These are phyloP conservation scores for Aureobasidium sp. DNA, from an alignment of 2,329 filamentous ascomycete species.

Conservation along the genomic window DNA sequence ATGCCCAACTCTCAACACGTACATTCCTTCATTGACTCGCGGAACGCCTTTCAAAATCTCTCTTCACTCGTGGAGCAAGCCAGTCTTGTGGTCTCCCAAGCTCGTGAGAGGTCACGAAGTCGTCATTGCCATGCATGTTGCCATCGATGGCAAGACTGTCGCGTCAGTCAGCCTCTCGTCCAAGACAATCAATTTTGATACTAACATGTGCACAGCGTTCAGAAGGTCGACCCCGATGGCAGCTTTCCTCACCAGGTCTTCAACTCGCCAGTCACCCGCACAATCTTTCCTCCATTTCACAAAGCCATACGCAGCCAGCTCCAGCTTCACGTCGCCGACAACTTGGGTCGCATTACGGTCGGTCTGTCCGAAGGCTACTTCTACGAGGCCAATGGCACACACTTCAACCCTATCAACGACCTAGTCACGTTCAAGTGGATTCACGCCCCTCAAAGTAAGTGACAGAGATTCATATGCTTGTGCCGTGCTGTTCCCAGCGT, in stretches of 20 bases:
- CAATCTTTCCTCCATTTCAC: constrained; percentile 79
- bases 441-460: constrained; percentile 81
- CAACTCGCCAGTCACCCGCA: neutral
- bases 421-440: constrained; percentile 85
- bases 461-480: too few species aligned
- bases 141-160: constrained; percentile 71
- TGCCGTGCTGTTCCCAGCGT: too few species aligned
- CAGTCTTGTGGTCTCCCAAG: constrained; percentile 64
- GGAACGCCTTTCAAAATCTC: constrained; percentile 75
- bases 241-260: neutral
- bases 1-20: constrained; percentile 74
- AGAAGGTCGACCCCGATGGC: constrained; percentile 1
- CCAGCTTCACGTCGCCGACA: constrained; percentile 77
- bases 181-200: too few species aligned
- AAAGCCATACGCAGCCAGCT: constrained; percentile 72
- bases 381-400: constrained; percentile 20
- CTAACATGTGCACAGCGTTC: neutral
- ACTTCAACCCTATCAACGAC: constrained; percentile 74
- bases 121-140: constrained; percentile 61
- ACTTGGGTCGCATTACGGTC: constrained; percentile 79
- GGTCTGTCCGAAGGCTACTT: constrained; percentile 77
- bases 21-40: constrained; percentile 69
- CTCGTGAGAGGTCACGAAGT: constrained; percentile 55
- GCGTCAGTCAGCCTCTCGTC: constrained; percentile 54
- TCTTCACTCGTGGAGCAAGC: constrained; percentile 76